Base-by-base conservation (phyloP, 306 rosid species). In the Lagenaria siceraria region DNA sequence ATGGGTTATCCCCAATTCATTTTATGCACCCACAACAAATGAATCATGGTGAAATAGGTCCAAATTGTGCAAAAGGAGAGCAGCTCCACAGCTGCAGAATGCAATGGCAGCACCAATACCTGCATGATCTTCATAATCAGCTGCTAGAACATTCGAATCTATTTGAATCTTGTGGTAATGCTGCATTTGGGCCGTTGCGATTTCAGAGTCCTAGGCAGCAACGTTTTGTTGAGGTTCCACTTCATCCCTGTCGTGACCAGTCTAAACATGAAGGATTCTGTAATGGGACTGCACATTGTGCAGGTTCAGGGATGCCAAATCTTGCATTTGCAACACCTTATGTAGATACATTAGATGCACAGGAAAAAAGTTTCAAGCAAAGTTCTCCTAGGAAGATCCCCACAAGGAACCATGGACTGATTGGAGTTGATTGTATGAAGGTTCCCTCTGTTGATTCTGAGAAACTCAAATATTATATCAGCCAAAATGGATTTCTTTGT, bases 21-120 rank as follows among this genome's bases (percentile, higher is more conserved):
- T 80, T 6, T 83, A 79, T 77, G 77, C 64, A 73, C 46, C 49
- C 83, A 21, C 87, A 81, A 43, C 87, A 79, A 51, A 27, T 66
- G 29, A 80, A 80, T 70, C 84, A 52, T 49, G 78, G 79, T 55
- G 89, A 82, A 36, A 31, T 78, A 11, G 60, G 77, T 53, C 82
- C 86, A 83, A 88, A 85, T 43, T 82, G 78, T 77, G 70, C 78
- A 33, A 84, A 80, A 76, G 85, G 80, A 58, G 85, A 82, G 77
- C 78, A 78, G 19, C 43, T 55, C 73, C 60, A 59, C 11, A 56
- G 68, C 74, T 58, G 55, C 48, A 70, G 69, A 81, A 72, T 75
- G 80, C 83, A 84, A 74, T 81, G 75, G 63, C 75, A 77, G 21
- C 78, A 83, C 46, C 42, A 59, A 42, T 82, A 74, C 81, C 24